Conservation (phyloP, 2,329 filamentous ascomycete species). For the Botrytis fabae region DNA sequence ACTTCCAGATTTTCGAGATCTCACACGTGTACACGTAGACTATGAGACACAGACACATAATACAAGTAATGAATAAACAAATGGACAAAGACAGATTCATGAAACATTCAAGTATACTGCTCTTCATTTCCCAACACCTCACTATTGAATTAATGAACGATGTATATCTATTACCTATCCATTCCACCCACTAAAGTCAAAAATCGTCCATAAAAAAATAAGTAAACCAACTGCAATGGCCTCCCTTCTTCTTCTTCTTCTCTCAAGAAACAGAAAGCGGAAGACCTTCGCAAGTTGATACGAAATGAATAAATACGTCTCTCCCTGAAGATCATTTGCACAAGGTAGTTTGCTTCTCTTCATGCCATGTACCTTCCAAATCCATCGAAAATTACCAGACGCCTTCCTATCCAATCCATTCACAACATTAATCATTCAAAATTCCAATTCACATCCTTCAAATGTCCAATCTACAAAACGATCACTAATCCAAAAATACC, state of each 20-base stretch:
- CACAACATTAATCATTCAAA: not conserved
- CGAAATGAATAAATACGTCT: not conserved
- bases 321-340: not conserved
- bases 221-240: not conserved
- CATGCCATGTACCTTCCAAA: not conserved
- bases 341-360: not conserved
- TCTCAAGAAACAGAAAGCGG: not conserved
- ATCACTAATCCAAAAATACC: constrained; percentile 16
- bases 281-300: not conserved
- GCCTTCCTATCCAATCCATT: not conserved
- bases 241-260: not conserved
- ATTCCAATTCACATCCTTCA: too few relatives aligned
- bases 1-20: not conserved
- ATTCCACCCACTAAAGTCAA: not conserved
- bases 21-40: not conserved
- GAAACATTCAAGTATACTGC: not conserved
- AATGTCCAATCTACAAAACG: not conserved
- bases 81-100: not conserved
- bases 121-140: not conserved
- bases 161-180: not conserved
- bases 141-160: not conserved
- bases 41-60: not conserved
- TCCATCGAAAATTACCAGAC: not conserved
- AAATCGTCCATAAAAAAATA: not conserved
- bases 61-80: not conserved